phyloP scores from a whole-genome alignment of 768 basidiomycete genomes.

The Auricularia sp. region DNA sequence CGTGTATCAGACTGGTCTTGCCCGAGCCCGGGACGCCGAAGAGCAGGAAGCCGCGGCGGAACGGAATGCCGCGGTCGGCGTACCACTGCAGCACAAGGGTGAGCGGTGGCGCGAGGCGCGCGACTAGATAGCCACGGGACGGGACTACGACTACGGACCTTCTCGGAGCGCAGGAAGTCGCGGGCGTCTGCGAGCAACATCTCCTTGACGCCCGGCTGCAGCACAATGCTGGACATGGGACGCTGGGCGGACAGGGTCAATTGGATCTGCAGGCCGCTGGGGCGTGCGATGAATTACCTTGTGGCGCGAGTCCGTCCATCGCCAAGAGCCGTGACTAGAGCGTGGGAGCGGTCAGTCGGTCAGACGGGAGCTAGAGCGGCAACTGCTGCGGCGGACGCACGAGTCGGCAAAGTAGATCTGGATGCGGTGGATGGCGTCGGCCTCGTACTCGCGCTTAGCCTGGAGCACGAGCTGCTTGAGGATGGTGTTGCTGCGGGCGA shows the following conservation, averaged over 20 bases:
- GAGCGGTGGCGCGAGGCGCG: no score
- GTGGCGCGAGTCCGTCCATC: slow-evolving; percentile 79
- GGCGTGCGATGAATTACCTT: slow-evolving; percentile 65
- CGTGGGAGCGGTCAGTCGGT: background rate
- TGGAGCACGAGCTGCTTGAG: slow-evolving; percentile 83
- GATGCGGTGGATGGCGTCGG: slow-evolving; percentile 76
- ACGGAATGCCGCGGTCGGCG: slow-evolving; percentile 86
- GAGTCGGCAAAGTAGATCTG: slow-evolving; percentile 87
- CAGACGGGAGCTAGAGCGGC: background rate
- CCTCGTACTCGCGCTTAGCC: slow-evolving; percentile 84
- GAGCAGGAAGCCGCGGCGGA: slow-evolving; percentile 78
- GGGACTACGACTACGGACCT: slow-evolving; percentile 15
- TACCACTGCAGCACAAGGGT: slow-evolving; percentile 47
- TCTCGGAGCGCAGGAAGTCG: slow-evolving; percentile 78
- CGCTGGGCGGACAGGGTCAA: slow-evolving; percentile 30
- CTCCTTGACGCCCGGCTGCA: slow-evolving; percentile 83
- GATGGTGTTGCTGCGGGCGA: slow-evolving; percentile 73
- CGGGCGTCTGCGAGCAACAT: slow-evolving; percentile 74
- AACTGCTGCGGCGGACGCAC: background rate
- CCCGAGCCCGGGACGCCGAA: slow-evolving; percentile 81
- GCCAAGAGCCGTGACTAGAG: slow-evolving; percentile 63
- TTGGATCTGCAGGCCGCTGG: slow-evolving; percentile 37
- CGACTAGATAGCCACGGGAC: no score
- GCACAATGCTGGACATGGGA: slow-evolving; percentile 78
- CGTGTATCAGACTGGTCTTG: slow-evolving; percentile 74